phyloP scores from a whole-genome alignment of 169 alveolate species.

The Cryptosporidium viatorum region DNA sequence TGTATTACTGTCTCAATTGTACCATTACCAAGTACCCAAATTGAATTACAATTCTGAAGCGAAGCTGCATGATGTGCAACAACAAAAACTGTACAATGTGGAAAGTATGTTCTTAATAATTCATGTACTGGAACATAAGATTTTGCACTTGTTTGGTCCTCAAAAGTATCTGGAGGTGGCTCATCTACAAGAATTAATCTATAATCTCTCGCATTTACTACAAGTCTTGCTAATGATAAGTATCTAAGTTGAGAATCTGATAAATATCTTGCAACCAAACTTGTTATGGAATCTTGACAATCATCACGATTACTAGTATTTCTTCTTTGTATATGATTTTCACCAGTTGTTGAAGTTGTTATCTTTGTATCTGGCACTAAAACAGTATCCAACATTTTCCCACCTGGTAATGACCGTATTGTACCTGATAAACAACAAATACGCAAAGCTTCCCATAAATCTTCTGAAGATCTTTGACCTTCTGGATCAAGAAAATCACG shows the following conservation, averaged over 20 bases:
- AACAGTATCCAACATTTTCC: conserved; percentile 65
- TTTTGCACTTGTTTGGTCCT: conserved; percentile 29
- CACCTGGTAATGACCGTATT: conserved; percentile 58
- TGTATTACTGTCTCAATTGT: conserved; percentile 56
- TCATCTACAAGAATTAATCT: conserved; percentile 80
- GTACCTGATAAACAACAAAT: conserved; percentile 63
- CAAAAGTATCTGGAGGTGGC: conserved; percentile 80
- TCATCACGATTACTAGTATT: background rate
- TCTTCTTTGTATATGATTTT: background rate
- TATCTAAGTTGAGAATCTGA: conserved; percentile 77
- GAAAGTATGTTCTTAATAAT: conserved; percentile 66
- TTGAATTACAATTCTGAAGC: conserved; percentile 61
- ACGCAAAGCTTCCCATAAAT: conserved; percentile 77
- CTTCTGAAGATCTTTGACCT: conserved; percentile 73
- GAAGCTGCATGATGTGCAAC: conserved; percentile 75
- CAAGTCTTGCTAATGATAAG: conserved; percentile 76
- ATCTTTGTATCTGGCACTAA: conserved; percentile 56
- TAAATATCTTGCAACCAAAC: conserved; percentile 57
- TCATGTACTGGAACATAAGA: conserved; percentile 67
- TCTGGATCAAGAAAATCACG: conserved; percentile 78
- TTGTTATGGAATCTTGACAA: conserved; percentile 14
- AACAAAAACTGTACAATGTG: conserved; percentile 72
- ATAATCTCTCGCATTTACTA: conserved; percentile 67
- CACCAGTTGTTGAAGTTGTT: background rate
- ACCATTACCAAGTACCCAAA: conserved; percentile 73